phyloP scores from a whole-genome alignment of 2,329 filamentous ascomycete genomes.

The Neopestalotiopsis sp. region DNA sequence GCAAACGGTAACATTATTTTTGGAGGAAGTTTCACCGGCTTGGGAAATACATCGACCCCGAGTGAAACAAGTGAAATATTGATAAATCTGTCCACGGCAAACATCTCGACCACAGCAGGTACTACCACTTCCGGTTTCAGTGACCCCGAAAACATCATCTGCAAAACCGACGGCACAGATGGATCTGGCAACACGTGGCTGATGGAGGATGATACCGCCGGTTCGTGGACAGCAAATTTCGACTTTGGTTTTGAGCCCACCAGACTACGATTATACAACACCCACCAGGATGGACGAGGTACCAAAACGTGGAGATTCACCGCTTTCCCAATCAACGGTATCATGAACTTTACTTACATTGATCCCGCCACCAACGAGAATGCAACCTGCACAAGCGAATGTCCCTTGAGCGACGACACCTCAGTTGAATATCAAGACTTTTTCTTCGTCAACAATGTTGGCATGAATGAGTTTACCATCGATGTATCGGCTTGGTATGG shows the following conservation, averaged over 20 bases:
- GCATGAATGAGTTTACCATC: constrained; percentile 85
- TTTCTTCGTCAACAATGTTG: constrained; percentile 83
- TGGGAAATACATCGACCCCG: constrained; percentile 79
- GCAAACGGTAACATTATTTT: constrained; percentile 88
- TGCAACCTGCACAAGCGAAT: constrained; percentile 77
- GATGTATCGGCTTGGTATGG: constrained; percentile 91
- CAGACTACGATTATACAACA: constrained; percentile 88
- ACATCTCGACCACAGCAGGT: constrained; percentile 70
- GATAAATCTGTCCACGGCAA: constrained; percentile 83
- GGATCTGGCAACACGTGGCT: constrained; percentile 83
- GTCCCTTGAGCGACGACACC: constrained; percentile 78
- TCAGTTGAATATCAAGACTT: constrained; percentile 82
- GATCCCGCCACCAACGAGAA: constrained; percentile 74
- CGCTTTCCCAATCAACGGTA: constrained; percentile 83
- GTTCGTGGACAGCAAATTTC: constrained; percentile 84
- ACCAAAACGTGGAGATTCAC: constrained; percentile 89
- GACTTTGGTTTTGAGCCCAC: constrained; percentile 85
- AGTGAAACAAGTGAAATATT: constrained; percentile 74
- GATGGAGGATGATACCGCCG: constrained; percentile 73
- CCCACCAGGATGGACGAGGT: constrained; percentile 79
- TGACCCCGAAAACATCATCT: constrained; percentile 82
- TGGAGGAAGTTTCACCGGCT: constrained; percentile 85
- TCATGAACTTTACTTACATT: constrained; percentile 94
- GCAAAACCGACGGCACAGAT: constrained; percentile 71
- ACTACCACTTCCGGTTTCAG: constrained; percentile 67